Base-by-base conservation (phyloP, 1,139 yeast genomes). In the Candida sanyaensis region DNA sequence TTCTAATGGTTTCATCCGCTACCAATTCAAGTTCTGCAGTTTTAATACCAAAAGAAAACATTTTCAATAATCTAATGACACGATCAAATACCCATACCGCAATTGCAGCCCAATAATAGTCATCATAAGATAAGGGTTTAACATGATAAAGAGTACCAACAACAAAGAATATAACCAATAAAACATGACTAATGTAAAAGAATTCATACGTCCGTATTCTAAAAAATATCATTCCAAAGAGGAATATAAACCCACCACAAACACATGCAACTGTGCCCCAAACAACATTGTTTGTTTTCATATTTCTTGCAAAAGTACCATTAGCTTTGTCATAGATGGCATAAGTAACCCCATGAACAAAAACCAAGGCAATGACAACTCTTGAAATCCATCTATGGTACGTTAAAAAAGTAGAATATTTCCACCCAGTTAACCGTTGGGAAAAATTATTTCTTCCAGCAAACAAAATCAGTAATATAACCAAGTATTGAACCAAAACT, bases 211-310 rank as follows among this genome's bases (percentile, higher is more conserved):
- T 67, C 42, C 53, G 60, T 50, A 73, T 62, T 55, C 81, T 66
- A 42, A 73, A 62, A 39, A 50, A 57, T 38, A 69, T 60, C 41
- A 77, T 52, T 2, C 77, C 72, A 55, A 65, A 78, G 37, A 58
- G 59, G 53, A 62, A 60, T 45, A 68, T 63, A 31, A 73, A 53
- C 47, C 67, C 63, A 6, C 73, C 73, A 13, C 66, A 62, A 40
- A 62, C 57, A 29, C 73, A 64, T 1, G 71, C 66, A 10, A 67
- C 62, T 3, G 69, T 68, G 43, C 93, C 95, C 71, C 81, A 79
- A 51, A 54, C 55, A 50, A 71, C 62, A 59, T 80, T 56, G 9
- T 29, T 32, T 40, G 7, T 41, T 34, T 47, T 61, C 65, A 49
- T 49, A 24, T 49, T 44, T n/a, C 34, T 38, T 6, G 42, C 10